A percentile compares a stretch with the other conserved stretches of the same genome.
These are phyloP conservation scores for Microcera coccophila DNA, from an alignment of 2,329 filamentous ascomycete genomes.

Conservation along the genomic window DNA sequence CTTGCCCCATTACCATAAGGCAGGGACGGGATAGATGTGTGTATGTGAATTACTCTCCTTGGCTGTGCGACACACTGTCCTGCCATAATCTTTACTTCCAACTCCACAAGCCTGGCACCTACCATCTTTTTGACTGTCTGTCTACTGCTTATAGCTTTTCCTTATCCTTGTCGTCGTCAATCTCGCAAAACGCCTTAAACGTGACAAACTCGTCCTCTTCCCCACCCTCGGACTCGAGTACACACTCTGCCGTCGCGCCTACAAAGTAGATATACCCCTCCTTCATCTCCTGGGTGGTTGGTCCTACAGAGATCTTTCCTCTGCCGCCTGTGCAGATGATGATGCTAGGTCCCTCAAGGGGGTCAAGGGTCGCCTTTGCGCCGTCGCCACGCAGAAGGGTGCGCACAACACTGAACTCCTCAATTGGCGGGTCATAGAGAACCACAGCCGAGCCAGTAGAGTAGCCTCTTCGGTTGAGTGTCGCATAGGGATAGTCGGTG, in stretches of 20 bases:
- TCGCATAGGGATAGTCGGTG: slow-evolving; percentile 78
- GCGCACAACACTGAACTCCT: slow-evolving; percentile 89
- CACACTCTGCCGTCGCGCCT: slow-evolving; percentile 78
- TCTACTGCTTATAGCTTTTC: slow-evolving; percentile 16
- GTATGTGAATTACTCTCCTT: too few relatives aligned
- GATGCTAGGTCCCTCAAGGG: slow-evolving; percentile 83
- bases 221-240: slow-evolving; percentile 64
- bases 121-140: background rate
- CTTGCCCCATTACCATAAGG: too few relatives aligned
- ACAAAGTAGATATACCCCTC: slow-evolving; percentile 79
- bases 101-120: too few relatives aligned
- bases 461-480: slow-evolving; percentile 77
- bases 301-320: slow-evolving; percentile 80
- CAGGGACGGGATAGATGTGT: too few relatives aligned
- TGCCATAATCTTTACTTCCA: too few relatives aligned
- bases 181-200: slow-evolving; percentile 92
- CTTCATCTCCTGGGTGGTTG: slow-evolving; percentile 70
- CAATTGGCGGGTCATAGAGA: slow-evolving; percentile 93
- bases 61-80: too few relatives aligned
- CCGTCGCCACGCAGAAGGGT: slow-evolving; percentile 67
- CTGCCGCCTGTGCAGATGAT: slow-evolving; percentile 82
- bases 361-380: slow-evolving; percentile 83
- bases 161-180: slow-evolving; percentile 47
- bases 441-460: slow-evolving; percentile 66
- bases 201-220: slow-evolving; percentile 71